phyloP scores from a whole-genome alignment of 257 asterid genomes.

The Capsicum pubescens region DNA sequence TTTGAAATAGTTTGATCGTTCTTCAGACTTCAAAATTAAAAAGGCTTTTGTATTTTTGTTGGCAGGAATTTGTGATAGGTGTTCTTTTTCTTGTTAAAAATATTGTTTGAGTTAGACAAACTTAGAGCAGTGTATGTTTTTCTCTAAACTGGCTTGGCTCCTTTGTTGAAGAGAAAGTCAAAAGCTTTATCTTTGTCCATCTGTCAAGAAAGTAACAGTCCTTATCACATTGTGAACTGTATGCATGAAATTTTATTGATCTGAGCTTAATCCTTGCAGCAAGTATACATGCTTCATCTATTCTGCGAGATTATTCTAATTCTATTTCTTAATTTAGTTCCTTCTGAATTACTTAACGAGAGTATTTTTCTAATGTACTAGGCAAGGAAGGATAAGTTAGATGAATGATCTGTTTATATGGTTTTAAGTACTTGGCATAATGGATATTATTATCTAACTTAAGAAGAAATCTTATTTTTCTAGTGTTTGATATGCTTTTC shows the following conservation, averaged over 20 bases:
- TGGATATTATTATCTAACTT: background rate
- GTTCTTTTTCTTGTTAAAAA: background rate
- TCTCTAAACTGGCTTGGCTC: background rate
- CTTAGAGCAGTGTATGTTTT: background rate
- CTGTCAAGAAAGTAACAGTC: background rate
- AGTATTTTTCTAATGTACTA: background rate
- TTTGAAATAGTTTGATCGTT: slow-evolving; percentile 48
- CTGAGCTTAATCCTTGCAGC: background rate
- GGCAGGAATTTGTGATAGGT: background rate
- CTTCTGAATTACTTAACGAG: background rate
- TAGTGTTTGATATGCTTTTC: background rate
- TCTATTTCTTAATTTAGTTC: background rate
- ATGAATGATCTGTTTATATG: background rate
- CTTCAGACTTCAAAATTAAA: too few species aligned
- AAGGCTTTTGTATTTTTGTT: background rate
- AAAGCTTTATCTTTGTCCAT: background rate
- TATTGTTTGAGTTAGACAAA: background rate
- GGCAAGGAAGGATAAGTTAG: background rate
- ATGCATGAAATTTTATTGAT: background rate
- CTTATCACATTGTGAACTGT: background rate
- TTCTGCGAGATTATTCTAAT: background rate
- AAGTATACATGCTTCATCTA: background rate
- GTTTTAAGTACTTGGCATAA: background rate
- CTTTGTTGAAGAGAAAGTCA: background rate
- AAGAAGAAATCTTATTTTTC: background rate